These are phyloP conservation scores for Rubroshorea leprosula DNA, from an alignment of 345 rosid genomes.

Conservation along the genomic window DNA sequence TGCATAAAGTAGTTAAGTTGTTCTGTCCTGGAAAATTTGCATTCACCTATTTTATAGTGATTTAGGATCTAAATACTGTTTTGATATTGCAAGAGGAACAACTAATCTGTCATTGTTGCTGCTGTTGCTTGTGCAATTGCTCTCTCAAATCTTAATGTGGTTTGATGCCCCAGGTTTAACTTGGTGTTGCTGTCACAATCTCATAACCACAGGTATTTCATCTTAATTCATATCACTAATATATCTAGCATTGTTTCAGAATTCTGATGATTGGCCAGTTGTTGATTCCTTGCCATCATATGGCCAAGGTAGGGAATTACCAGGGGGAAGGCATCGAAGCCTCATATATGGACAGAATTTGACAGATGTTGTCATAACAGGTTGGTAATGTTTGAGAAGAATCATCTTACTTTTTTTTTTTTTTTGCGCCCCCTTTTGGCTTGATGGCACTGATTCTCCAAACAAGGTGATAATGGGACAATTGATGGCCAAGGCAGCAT, in stretches of 20 bases:
- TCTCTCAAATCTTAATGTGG: background rate
- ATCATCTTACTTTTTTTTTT: background rate
- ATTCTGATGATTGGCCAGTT: slow-evolving; percentile 81
- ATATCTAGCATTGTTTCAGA: slow-evolving; percentile 36
- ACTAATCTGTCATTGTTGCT: slow-evolving; percentile 11
- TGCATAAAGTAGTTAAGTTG: background rate
- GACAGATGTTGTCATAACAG: slow-evolving; percentile 90
- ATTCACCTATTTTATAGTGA: background rate
- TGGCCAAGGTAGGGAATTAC: slow-evolving; percentile 92
- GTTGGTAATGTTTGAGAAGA: slow-evolving; percentile 31
- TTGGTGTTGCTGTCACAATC: slow-evolving; percentile 2
- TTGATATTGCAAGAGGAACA: slow-evolving; percentile 9
- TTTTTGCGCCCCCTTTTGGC: slow-evolving; percentile 10
- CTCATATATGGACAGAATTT: slow-evolving; percentile 84
- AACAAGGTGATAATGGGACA: slow-evolving; percentile 89
- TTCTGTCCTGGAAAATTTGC: background rate
- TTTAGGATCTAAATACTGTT: slow-evolving; percentile 1
- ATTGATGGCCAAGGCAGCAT: slow-evolving; percentile 89
- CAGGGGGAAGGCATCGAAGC: slow-evolving; percentile 84
- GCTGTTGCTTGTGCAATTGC: slow-evolving; percentile 2
- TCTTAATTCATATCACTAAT: slow-evolving; percentile 13
- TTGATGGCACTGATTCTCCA: slow-evolving; percentile 15
- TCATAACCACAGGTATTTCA: background rate
- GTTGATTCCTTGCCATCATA: slow-evolving; percentile 95
- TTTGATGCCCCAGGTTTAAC: slow-evolving; percentile 9